Conservation (phyloP, 1,139 yeast genomes). For the Sugiyamaella pinicola region DNA sequence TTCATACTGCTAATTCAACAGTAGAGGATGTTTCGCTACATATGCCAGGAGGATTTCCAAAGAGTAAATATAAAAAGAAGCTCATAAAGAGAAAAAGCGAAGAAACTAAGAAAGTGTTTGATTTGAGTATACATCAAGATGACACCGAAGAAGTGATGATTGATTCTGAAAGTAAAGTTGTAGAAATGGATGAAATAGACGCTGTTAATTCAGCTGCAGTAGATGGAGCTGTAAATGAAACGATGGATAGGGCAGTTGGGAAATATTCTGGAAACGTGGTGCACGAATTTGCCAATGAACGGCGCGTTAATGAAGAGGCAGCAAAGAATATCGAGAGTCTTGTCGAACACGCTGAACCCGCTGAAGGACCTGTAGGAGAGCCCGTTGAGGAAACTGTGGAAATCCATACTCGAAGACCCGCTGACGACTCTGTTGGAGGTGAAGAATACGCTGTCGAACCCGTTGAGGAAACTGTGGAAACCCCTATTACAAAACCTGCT, state of each 20-base stretch:
- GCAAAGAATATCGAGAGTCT: too few relatives aligned
- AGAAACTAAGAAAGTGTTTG: neutral
- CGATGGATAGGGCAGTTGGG: too few relatives aligned
- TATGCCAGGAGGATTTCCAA: constrained; percentile 17
- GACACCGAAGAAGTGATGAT: constrained; percentile 17
- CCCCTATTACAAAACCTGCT: too few relatives aligned
- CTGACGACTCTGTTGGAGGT: too few relatives aligned
- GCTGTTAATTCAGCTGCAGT: too few relatives aligned
- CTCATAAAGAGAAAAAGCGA: neutral
- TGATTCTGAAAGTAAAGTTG: constrained; percentile 3
- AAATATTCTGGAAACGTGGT: too few relatives aligned
- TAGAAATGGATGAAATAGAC: constrained; percentile 10
- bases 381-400: constrained; percentile 25
- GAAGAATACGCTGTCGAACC: constrained; percentile 19
- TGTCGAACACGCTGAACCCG: too few relatives aligned
- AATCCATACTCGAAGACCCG: too few relatives aligned
- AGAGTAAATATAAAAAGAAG: neutral
- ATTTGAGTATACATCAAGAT: constrained; percentile 13
- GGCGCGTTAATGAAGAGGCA: too few relatives aligned
- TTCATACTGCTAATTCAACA: constrained; percentile 2
- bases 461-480: constrained; percentile 2
- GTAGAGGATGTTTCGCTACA: constrained; percentile 11
- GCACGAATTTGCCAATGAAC: too few relatives aligned
- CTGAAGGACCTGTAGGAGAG: constrained; percentile 18
- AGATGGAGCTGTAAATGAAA: too few relatives aligned